Conservation (phyloP, 139 green algal genomes). For the Chlamydomonas sp. region DNA sequence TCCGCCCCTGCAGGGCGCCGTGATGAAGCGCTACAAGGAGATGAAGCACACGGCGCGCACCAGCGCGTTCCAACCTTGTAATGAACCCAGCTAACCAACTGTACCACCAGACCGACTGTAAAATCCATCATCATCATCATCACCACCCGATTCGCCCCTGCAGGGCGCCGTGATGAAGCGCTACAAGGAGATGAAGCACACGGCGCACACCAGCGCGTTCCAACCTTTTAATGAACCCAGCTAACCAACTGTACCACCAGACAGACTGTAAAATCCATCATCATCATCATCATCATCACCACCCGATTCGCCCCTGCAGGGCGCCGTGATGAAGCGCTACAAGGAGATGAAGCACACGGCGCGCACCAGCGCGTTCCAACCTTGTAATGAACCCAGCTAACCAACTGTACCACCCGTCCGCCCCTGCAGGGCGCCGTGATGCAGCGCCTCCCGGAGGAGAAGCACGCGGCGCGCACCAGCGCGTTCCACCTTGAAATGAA, state of each 20-base stretch:
- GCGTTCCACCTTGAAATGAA: too few species aligned
- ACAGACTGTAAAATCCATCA: too few species aligned
- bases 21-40: slow-evolving; percentile 48
- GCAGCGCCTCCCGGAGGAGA: slow-evolving; percentile 32
- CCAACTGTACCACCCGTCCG: too few species aligned
- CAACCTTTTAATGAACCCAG: too few species aligned
- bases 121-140: too few species aligned
- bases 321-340: slow-evolving; percentile 50
- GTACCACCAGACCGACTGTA: too few species aligned
- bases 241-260: too few species aligned
- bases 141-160: too few species aligned
- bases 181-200: slow-evolving; percentile 35
- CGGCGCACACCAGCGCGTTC: slow-evolving; percentile 49
- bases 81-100: too few species aligned
- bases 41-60: slow-evolving; percentile 33
- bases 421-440: slow-evolving; percentile 57
- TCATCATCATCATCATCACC: too few species aligned
- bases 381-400: too few species aligned
- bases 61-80: slow-evolving; percentile 69
- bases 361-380: slow-evolving; percentile 62
- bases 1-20: slow-evolving; percentile 34
- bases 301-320: too few species aligned
- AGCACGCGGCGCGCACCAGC: slow-evolving; percentile 30
- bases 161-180: slow-evolving; percentile 47
- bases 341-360: slow-evolving; percentile 31